Conservation (phyloP, 495 filamentous ascomycete genomes). For the Aspergillus cavernicola region DNA sequence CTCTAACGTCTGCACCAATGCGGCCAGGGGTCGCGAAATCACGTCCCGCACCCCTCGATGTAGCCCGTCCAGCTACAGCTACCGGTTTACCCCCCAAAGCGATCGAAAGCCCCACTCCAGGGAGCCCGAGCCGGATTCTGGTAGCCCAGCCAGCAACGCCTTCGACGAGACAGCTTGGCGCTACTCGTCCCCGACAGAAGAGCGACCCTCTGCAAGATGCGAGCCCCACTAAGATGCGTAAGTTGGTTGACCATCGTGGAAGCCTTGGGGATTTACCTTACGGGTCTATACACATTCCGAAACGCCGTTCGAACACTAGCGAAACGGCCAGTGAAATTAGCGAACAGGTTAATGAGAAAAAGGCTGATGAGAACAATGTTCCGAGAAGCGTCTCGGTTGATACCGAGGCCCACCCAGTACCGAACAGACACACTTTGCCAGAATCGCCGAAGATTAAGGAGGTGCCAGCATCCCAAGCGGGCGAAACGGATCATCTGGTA, state of each 20-base stretch:
- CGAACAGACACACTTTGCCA: not conserved
- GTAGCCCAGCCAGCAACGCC: not conserved
- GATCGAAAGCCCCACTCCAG: conserved; percentile 19
- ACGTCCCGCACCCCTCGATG: conserved; percentile 22
- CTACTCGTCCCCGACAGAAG: conserved; percentile 31
- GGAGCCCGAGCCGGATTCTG: not conserved
- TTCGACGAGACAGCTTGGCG: conserved; percentile 5
- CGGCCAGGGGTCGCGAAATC: conserved; percentile 40
- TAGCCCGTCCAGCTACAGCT: conserved; percentile 53
- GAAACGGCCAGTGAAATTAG: not conserved
- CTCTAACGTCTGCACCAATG: conserved; percentile 57
- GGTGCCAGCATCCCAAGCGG: too few relatives aligned
- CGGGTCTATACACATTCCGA: not conserved
- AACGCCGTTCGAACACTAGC: not conserved
- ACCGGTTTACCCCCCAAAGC: not conserved
- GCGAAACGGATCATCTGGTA: not conserved
- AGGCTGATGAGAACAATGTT: not conserved
- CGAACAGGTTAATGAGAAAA: not conserved
- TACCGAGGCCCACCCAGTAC: not conserved
- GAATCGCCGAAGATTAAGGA: not conserved
- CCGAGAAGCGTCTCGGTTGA: not conserved
- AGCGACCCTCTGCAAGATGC: conserved; percentile 21
- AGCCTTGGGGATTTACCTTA: not conserved
- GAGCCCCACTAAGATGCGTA: conserved; percentile 22
- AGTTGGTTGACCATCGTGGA: not conserved